Base-by-base conservation (phyloP, 2,329 filamentous ascomycete species). In the Pseudogymnoascus sp. region DNA sequence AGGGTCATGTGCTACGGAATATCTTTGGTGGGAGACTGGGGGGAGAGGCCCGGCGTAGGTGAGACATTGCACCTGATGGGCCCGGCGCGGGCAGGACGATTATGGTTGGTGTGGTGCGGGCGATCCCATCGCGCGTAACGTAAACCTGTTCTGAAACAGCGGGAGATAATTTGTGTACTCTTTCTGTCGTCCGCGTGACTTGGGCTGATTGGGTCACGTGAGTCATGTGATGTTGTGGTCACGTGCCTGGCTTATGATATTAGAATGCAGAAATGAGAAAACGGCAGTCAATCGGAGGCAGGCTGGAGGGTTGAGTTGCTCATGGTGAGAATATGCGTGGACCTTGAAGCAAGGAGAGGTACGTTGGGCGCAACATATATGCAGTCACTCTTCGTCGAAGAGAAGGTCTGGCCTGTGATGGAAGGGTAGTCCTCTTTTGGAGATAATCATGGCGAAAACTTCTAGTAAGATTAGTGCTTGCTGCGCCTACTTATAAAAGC, bases 61-160 rank as follows among this genome's bases (percentile, higher is more conserved):
- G 43, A 50, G 43, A 50, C 43, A 50, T 50, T 43, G 25, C 43
- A 30, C 43, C 25, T 50, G n/a, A 50, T 28, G n/a, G 22, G 22
- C 14, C 25, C 22, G n/a, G 43, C n/a, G 4, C n/a, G 9, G 8
- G 43, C 22, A 18, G 43, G 43, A 30, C n/a, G 43, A 50, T 50
- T 50, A n/a, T 32, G 25, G 25, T 50, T 50, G 43, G 43, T 50
- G 43, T 50, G 43, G 43, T 22, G 43, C 43, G 43, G 43, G 4
- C 43, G 43, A 50, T 50, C 43, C 25, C 43, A 30, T 50, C 43
- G 25, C 25, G 30, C 22, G 30, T 50, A 25, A 25, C 43, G 25
- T n/a, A 50, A 50, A 50, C 43, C 43, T 50, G 43, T 50, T 50
- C 43, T 50, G 43, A 50, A 30, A 50, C 43, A 50, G n/a, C 43